Evolutionary conservation across 805 yeast genomes (phyloP), one percentile per base, ranked within the genome.

Genomic region (Kuraishia borneana): DNA sequence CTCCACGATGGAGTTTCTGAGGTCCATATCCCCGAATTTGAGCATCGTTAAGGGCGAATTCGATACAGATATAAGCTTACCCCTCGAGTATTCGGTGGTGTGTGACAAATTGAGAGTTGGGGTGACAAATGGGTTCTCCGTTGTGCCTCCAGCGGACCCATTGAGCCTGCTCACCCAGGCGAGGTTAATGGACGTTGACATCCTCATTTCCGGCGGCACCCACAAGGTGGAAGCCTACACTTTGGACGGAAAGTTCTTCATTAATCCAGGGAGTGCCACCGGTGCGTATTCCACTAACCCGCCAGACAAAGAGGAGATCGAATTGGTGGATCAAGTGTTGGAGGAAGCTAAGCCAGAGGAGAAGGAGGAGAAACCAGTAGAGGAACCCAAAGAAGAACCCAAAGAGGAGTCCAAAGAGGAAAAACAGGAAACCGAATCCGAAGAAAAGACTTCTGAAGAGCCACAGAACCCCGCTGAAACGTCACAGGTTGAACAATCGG

Each of bases 181-280:
- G 1, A 68, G 98, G 39, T 85, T 85, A 57, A 67, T 88, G 65
- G 94, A 88, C 51, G 96, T 83, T 26, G 97, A 92, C 54, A 71
- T 92, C 4, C 61, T 92, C 43, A 64, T 92, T 10, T 85, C 92
- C 82, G 96, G 97, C 10, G 95, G 95, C 0, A 81, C 95, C 2
- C 95, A 85, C 52, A 73, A 76, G 42, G 94, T 85, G 4, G 97
- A 89, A 50, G 96, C 96, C 0, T 89, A 87, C 49, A 83, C 92
- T 7, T 60, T 88, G 38, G 97, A 87, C 43, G 94, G 94, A 17
- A 84, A 83, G 56, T 84, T 88, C 53, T 92, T 92, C 49, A 70
- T 92, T n/a, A 89, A 84, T 53, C 97, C 98, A 0, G 98, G 98
- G 0, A 81, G 94, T 50, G 94, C 94, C 28, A 88, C 96, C 0